These are phyloP conservation scores for Fusarium fujikuroi DNA, from an alignment of 2,329 filamentous ascomycete species.

Conservation along the genomic window DNA sequence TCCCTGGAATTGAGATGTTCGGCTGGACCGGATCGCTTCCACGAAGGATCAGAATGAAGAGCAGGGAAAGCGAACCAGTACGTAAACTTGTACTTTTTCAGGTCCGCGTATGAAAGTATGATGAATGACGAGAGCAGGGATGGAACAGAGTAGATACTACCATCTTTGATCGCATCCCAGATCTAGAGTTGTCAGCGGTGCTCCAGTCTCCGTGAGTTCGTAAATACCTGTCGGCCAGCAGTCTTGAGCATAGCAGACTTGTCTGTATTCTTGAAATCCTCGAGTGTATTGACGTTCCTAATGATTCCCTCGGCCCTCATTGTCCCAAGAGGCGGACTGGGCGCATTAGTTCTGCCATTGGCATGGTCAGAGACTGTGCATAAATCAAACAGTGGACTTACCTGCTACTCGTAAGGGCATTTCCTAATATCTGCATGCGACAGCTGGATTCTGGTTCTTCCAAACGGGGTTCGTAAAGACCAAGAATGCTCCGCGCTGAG, in stretches of 20 bases:
- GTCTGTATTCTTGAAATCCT: constrained; percentile 88
- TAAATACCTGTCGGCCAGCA: constrained; percentile 77
- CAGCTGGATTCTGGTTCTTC: constrained; percentile 80
- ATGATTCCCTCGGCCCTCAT: constrained; percentile 93
- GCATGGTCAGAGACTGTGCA: constrained; percentile 35
- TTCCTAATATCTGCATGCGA: constrained; percentile 90
- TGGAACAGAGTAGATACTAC: constrained; percentile 93
- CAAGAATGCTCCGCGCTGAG: constrained; percentile 85
- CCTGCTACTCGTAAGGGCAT: constrained; percentile 85
- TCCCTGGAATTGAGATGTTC: constrained; percentile 72
- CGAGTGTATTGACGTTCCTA: constrained; percentile 94
- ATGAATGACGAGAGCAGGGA: constrained; percentile 91
- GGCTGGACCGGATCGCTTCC: constrained; percentile 71
- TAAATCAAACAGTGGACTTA: constrained; percentile 59
- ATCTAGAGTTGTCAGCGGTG: constrained; percentile 66
- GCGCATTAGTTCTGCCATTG: constrained; percentile 45
- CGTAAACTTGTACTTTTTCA: constrained; percentile 98
- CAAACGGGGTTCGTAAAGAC: constrained; percentile 86
- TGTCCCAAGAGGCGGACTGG: constrained; percentile 73
- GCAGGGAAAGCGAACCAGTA: constrained; percentile 98
- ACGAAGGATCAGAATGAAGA: constrained; percentile 86
- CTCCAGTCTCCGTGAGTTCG: not conserved
- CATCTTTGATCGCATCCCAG: constrained; percentile 97
- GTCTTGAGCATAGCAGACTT: constrained; percentile 81
- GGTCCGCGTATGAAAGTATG: constrained; percentile 90